A percentile compares a stretch with the other conserved stretches of the same genome.
phyloP scores from a whole-genome alignment of 441 rosid species.

The Aquilaria agallochum region DNA sequence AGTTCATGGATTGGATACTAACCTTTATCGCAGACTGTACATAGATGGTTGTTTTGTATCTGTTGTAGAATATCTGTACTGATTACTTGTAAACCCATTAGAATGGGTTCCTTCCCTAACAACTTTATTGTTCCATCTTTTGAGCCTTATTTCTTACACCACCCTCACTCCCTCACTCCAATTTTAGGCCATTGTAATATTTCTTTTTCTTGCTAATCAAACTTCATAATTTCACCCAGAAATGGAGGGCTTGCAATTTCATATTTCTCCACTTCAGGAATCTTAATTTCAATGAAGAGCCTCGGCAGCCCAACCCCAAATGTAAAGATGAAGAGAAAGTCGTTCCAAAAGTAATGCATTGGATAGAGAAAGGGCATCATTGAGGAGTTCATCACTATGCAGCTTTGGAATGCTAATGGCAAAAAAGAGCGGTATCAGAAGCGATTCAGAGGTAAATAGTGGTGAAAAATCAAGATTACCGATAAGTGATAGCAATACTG shows the following conservation, averaged over 20 bases:
- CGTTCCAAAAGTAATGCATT: conserved; percentile 67
- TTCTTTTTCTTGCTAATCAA: conserved; percentile 13
- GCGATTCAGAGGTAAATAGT: conserved; percentile 3
- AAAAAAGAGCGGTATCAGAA: conserved; percentile 34
- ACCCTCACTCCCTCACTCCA: neutral
- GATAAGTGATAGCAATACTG: conserved; percentile 13
- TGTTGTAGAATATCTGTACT: no score
- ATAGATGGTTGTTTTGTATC: no score
- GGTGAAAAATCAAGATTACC: conserved; percentile 8
- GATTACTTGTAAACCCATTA: no score
- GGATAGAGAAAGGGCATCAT: conserved; percentile 83
- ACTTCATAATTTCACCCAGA: conserved; percentile 9
- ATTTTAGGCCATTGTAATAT: conserved; percentile 1
- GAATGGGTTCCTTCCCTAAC: no score
- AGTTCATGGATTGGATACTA: no score
- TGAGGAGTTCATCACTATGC: conserved; percentile 91
- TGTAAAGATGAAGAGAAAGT: conserved; percentile 48
- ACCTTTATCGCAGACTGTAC: no score
- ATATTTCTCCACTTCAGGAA: conserved; percentile 16
- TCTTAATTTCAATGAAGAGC: neutral
- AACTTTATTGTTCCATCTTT: no score
- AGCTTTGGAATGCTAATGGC: conserved; percentile 68
- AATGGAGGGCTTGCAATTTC: neutral
- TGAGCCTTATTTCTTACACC: neutral
- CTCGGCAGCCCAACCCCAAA: conserved; percentile 16